phyloP scores from a whole-genome alignment of 2,329 filamentous ascomycete species.

The Pezicula neosporulosa region DNA sequence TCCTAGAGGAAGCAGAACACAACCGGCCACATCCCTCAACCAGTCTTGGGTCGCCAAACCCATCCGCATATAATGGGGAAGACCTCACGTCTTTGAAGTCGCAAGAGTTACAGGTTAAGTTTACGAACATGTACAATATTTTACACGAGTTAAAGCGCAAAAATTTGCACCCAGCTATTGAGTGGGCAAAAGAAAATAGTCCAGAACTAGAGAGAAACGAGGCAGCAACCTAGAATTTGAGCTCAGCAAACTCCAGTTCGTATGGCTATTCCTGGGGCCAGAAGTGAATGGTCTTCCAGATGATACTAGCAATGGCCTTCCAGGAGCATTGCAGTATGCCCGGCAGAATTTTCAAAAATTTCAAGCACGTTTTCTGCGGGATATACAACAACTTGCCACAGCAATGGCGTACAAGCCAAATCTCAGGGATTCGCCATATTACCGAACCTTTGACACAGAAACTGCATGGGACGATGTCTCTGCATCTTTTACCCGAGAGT shows the following conservation, averaged over 20 bases:
- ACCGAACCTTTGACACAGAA: conserved; percentile 69
- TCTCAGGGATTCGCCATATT: conserved; percentile 73
- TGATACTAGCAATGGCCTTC: conserved; percentile 50
- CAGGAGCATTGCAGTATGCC: conserved; percentile 73
- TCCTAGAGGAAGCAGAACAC: conserved; percentile 67
- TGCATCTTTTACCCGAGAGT: conserved; percentile 86
- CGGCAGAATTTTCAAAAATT: conserved; percentile 71
- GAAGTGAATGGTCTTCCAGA: conserved; percentile 51
- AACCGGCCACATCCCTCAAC: conserved; percentile 36
- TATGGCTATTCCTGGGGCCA: conserved; percentile 77
- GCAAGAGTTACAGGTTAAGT: conserved; percentile 71
- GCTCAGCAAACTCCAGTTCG: conserved; percentile 82
- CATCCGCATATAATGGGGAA: conserved; percentile 23
- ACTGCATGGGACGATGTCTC: conserved; percentile 80
- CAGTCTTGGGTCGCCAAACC: conserved; percentile 28
- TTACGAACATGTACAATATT: conserved; percentile 88
- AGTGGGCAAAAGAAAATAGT: conserved; percentile 76
- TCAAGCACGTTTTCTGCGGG: conserved; percentile 67
- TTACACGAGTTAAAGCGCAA: conserved; percentile 71
- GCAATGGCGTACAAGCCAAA: conserved; percentile 80
- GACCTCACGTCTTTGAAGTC: conserved; percentile 58
- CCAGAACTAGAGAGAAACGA: conserved; percentile 72
- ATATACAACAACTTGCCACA: conserved; percentile 78
- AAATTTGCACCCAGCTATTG: conserved; percentile 79
- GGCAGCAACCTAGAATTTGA: conserved; percentile 96